Conservation (phyloP, 768 basidiomycete genomes). For the Tylopilus intermedius region DNA sequence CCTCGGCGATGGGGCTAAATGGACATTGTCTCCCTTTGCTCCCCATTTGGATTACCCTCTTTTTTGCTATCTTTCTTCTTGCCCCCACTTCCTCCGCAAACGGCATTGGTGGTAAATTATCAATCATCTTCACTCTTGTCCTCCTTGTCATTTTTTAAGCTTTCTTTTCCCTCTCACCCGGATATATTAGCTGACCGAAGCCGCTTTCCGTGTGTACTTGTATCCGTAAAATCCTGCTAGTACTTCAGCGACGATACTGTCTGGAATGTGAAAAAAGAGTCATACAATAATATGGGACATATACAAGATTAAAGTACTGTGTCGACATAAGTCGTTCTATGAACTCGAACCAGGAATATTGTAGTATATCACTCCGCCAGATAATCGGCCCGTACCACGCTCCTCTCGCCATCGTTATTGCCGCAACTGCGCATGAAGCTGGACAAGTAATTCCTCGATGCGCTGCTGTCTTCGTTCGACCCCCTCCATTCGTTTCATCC, state of each 20-base stretch:
- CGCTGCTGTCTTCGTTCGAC: constrained; percentile 45
- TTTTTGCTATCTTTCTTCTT: not conserved
- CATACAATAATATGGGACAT: not conserved
- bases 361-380: not conserved
- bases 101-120: constrained; percentile 25
- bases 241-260: not conserved
- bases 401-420: not conserved
- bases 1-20: constrained; percentile 24
- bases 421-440: constrained; percentile 23
- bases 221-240: constrained; percentile 10
- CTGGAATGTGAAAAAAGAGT: constrained; percentile 1
- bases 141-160: too few relatives aligned
- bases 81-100: not conserved
- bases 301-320: not conserved
- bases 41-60: too few relatives aligned
- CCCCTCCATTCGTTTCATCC: constrained; percentile 33
- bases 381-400: not conserved
- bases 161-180: not conserved
- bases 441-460: constrained; percentile 44
- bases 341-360: not conserved
- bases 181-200: constrained; percentile 8
- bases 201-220: constrained; percentile 12
- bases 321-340: not conserved
- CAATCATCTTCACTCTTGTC: constrained; percentile 13
- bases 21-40: not conserved